Evolutionary conservation across 768 basidiomycete genomes (phyloP), one percentile per base, ranked within the genome.

Genomic region (Podaxis sp.): DNA sequence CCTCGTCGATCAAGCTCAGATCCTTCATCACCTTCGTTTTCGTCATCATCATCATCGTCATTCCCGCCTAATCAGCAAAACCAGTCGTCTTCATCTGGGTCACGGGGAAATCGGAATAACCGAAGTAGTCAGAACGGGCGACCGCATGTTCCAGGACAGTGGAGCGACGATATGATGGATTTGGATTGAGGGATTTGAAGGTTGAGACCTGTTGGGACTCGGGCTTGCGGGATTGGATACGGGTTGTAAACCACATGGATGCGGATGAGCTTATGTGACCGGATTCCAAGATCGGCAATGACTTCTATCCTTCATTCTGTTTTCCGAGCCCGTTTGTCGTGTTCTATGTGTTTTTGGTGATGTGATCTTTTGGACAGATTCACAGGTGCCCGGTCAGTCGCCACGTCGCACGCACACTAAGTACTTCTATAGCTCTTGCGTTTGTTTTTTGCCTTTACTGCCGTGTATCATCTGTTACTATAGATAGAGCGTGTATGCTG

Each of bases 121-220:
- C 13, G 8, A 33, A 33, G 37, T 11, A 11, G 33, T 22, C 48
- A 36, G 49, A 33, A 41, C 15, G 24, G 36, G n/a, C 59, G 38
- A n/a, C 59, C 59, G 13, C 51, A 53, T 22, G 26, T 60, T 33
- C 59, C 59, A 41, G 59, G 59, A 28, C 50, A 60, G 50, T 60
- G 59, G 57, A 49, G 13, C 1, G 59, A 60, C 33, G 59, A 60
- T 41, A 28, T 53, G 50, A 41, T 52, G 59, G 59, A 60, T 52
- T 44, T 60, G 38, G 59, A 60, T 17, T 60, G 51, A 60, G 37
- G 24, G 2, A 15, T 26, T 26, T 40, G 30, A 36, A 17, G 24
- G 22, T 40, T 37, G 36, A n/a, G 26, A n/a, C n/a, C n/a, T n/a
- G 22, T 40, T 8, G 11, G 33, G 53, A 37, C n/a, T 44, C 15